Base-by-base conservation (phyloP, 2,329 filamentous ascomycete genomes). In the Clarireedia paspali region DNA sequence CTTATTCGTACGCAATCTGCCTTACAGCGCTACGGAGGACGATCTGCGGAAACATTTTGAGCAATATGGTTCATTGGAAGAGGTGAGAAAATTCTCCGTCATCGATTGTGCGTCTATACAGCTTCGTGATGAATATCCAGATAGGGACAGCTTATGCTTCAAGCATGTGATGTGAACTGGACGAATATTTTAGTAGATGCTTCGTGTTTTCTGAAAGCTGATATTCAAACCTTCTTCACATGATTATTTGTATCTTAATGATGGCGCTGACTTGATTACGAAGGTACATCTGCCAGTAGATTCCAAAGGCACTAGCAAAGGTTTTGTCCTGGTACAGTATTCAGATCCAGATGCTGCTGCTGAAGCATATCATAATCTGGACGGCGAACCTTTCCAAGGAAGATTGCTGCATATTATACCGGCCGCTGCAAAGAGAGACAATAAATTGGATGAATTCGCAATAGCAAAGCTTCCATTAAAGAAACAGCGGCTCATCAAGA, bases 131-230 rank as follows among this genome's bases (percentile, higher is more conserved):
- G 92, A 97, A 89, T 77, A 83, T 82, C 88, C 88, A 84, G 94
- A 97, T 97, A 97, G 94, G 94, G 94, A 97, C 94, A 97, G 84
- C 92, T 91, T 88, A 96, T 92, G 88, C 88, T 78, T 67, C 73
- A 69, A 75, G 89, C 88, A 90, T 78, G 78, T 97, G 91, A 95
- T 91, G 88, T 83, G 78, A 90, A 80, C 83, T 85, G 87, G 86
- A 85, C 91, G 85, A 89, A 82, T 88, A 94, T 96, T 95, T 96
- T 99, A 96, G 94, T 99, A 99, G 92, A 97, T 96, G 89, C 89
- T 88, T 91, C 85, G 90, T 87, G 74, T 78, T 77, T 81, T 84
- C 90, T 94, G 75, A 75, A 70, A 71, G 69, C 65, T 66, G 62
- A 55, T 59, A 64, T 69, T 61, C 62, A 4, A 38, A 27, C 6